phyloP scores from a whole-genome alignment of 140 eudicot genomes.

The Erigeron philadelphicus region DNA sequence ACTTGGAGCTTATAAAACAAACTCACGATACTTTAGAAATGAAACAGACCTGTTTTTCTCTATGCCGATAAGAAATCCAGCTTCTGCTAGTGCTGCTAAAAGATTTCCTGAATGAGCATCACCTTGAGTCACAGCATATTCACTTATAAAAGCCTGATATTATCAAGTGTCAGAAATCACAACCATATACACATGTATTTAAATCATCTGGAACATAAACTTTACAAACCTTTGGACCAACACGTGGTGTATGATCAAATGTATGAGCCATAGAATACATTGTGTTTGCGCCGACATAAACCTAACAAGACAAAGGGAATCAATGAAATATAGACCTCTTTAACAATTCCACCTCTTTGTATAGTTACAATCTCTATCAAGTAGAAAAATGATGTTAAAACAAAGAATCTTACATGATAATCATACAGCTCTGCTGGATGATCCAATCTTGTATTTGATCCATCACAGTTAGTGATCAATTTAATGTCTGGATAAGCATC shows the following conservation, averaged over 20 bases:
- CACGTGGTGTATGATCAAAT: constrained; percentile 56
- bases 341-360: not conserved
- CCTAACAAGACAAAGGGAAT: constrained; percentile 31
- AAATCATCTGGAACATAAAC: constrained; percentile 12
- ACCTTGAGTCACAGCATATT: constrained; percentile 76
- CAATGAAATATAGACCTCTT: not conserved
- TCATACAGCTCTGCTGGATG: constrained; percentile 91
- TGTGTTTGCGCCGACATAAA: constrained; percentile 47
- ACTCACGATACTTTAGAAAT: constrained; percentile 11
- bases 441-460: constrained; percentile 51
- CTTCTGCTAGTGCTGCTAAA: constrained; percentile 82
- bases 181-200: not conserved
- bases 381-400: constrained; percentile 17
- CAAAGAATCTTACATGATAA: constrained; percentile 63
- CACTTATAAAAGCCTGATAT: constrained; percentile 89
- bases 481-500: constrained; percentile 69
- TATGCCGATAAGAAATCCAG: constrained; percentile 86
- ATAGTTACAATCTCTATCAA: not conserved
- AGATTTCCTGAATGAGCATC: constrained; percentile 84
- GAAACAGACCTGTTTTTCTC: constrained; percentile 67
- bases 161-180: constrained; percentile 17
- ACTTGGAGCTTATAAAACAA: constrained; percentile 2
- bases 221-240: constrained; percentile 77
- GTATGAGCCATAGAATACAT: constrained; percentile 49
- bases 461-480: constrained; percentile 83